phyloP scores from a whole-genome alignment of 805 yeast species.

The Nakazawaea wyomingensis region DNA sequence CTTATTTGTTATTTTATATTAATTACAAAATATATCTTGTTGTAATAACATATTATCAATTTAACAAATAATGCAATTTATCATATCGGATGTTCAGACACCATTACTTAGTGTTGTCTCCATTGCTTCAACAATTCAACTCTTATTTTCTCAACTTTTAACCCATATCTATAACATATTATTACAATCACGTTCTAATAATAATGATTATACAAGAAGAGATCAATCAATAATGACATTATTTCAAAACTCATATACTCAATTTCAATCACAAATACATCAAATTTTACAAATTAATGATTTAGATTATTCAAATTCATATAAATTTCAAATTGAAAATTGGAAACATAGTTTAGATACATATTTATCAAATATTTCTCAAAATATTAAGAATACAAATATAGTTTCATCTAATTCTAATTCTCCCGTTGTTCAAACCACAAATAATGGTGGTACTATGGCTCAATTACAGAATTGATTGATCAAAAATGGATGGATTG shows the following conservation, averaged over 20 bases:
- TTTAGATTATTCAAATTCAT: neutral
- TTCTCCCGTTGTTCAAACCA: too few species aligned
- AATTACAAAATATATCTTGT: neutral
- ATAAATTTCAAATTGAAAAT: neutral
- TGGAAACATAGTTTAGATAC: neutral
- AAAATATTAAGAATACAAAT: neutral
- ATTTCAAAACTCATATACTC: neutral
- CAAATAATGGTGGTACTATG: too few species aligned
- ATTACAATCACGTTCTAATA: neutral
- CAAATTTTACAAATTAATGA: neutral
- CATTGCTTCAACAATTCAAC: neutral
- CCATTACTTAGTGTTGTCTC: constrained; percentile 7
- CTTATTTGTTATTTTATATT: neutral
- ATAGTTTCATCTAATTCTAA: neutral
- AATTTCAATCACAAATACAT: neutral
- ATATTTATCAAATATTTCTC: neutral
- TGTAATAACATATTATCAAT: neutral
- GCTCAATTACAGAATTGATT: too few species aligned
- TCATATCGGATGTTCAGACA: constrained; percentile 4
- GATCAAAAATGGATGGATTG: too few species aligned
- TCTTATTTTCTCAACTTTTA: neutral
- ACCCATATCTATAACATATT: neutral
- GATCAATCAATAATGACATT: neutral
- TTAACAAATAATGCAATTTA: constrained; percentile 2
- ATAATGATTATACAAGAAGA: too few species aligned